These are phyloP conservation scores for Colletotrichum siamense DNA, from an alignment of 2,329 filamentous ascomycete genomes.

Conservation along the genomic window DNA sequence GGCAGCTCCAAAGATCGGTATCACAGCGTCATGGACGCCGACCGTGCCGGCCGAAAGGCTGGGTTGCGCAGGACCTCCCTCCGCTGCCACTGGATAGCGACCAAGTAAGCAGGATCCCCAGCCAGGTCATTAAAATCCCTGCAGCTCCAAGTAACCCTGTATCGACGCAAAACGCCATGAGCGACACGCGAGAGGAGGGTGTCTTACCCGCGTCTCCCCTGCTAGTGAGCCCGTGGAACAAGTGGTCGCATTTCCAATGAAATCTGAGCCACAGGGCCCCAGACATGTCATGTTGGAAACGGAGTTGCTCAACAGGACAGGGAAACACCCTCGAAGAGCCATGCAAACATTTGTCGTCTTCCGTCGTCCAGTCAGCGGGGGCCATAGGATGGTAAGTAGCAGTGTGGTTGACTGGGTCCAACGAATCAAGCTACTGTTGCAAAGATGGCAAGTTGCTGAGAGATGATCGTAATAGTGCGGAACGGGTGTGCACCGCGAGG, in stretches of 20 bases:
- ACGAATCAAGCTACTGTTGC: neutral
- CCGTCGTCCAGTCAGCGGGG: conserved; percentile 6
- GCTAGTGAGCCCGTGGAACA: neutral
- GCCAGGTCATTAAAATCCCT: conserved; percentile 22
- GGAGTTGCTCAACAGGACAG: neutral
- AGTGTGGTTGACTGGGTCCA: neutral
- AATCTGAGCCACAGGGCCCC: neutral
- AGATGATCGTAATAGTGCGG: neutral
- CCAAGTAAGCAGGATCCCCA: neutral
- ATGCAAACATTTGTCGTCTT: conserved; percentile 3
- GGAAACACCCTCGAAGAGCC: neutral
- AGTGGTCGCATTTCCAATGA: conserved; percentile 6
- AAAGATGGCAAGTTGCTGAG: neutral
- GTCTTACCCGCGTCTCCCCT: conserved; percentile 18
- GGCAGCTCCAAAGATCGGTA: neutral
- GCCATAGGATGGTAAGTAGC: neutral
- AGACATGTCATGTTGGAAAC: conserved; percentile 13
- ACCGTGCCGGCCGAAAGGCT: conserved; percentile 12
- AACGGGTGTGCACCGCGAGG: neutral
- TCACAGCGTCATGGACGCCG: conserved; percentile 18
- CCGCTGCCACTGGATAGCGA: neutral
- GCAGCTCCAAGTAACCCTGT: neutral
- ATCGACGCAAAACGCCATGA: neutral
- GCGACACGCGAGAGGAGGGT: conserved; percentile 4
- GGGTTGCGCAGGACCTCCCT: neutral